Percentiles rank a stretch among this genome's conserved stretches.
These are phyloP conservation scores for Pseudogymnoascus destructans DNA, from an alignment of 2,329 filamentous ascomycete genomes.

Conservation along the genomic window DNA sequence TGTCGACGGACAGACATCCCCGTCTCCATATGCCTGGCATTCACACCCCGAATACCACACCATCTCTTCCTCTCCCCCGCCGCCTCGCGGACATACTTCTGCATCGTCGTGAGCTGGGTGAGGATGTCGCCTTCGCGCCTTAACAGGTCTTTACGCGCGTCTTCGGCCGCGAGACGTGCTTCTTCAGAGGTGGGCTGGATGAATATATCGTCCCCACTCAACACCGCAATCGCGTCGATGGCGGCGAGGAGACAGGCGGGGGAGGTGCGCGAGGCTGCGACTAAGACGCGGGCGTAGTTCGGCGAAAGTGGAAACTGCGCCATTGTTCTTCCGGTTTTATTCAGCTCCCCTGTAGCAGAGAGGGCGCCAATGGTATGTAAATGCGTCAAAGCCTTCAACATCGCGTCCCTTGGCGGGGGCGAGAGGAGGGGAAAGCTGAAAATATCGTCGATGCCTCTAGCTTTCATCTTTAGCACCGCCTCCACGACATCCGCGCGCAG, in stretches of 20 bases:
- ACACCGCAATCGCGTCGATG: conserved; percentile 66
- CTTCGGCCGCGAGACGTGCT: conserved; percentile 39
- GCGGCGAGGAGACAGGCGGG: conserved; percentile 64
- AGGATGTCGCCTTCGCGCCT: conserved; percentile 53
- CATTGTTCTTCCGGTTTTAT: conserved; percentile 59
- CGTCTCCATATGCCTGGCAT: conserved; percentile 47
- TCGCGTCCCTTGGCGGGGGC: conserved; percentile 58
- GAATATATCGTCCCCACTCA: conserved; percentile 53
- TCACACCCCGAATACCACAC: conserved; percentile 45
- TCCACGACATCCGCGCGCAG: conserved; percentile 77
- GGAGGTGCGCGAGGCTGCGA: conserved; percentile 61
- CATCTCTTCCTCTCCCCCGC: conserved; percentile 35
- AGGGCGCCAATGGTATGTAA: conserved; percentile 69
- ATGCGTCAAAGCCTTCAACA: conserved; percentile 71
- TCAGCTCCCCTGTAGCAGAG: conserved; percentile 59
- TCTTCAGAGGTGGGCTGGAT: conserved; percentile 46
- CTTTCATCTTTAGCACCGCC: conserved; percentile 85
- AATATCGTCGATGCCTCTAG: conserved; percentile 71
- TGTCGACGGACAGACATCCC: conserved; percentile 50
- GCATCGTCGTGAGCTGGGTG: conserved; percentile 50
- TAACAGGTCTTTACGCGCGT: conserved; percentile 41
- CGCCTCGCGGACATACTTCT: conserved; percentile 45
- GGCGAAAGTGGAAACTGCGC: conserved; percentile 74
- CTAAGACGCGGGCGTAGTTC: conserved; percentile 64
- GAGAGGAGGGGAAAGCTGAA: conserved; percentile 77